These are phyloP conservation scores for Malus hybrid DNA, from an alignment of 331 rosid genomes.

Conservation along the genomic window DNA sequence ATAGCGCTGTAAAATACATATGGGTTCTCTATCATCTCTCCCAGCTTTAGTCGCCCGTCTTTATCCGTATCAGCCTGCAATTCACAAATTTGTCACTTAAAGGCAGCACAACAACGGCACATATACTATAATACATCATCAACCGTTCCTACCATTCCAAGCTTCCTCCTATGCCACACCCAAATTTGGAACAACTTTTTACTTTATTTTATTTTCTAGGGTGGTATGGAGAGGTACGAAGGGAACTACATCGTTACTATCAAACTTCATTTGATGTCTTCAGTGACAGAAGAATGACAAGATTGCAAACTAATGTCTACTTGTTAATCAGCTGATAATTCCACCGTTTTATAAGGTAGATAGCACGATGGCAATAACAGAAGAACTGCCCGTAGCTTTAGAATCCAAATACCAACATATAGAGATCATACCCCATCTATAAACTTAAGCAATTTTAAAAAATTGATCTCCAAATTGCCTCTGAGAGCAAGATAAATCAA, in stretches of 20 bases:
- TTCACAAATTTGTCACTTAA: neutral
- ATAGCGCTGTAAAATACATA: constrained; percentile 93
- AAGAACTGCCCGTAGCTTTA: neutral
- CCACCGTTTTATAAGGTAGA: neutral
- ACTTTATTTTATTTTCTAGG: too few relatives aligned
- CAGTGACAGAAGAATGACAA: neutral
- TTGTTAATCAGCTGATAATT: neutral
- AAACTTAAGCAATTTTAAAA: neutral
- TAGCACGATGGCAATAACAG: neutral
- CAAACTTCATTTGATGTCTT: neutral
- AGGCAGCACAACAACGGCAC: neutral
- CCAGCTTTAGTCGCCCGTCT: constrained; percentile 76
- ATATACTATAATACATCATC: too few relatives aligned
- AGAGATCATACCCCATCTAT: neutral
- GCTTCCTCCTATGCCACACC: too few relatives aligned
- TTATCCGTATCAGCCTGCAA: constrained; percentile 87
- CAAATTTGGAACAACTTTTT: too few relatives aligned
- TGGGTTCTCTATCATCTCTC: constrained; percentile 95
- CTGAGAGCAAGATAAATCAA: neutral
- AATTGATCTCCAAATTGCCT: neutral
- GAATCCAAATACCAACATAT: neutral
- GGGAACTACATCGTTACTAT: neutral
- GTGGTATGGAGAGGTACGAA: too few relatives aligned
- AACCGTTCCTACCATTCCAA: too few relatives aligned
- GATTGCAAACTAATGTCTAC: neutral